A percentile compares a stretch with the other conserved stretches of the same genome.
These are phyloP conservation scores for Fusarium heterosporum DNA, from an alignment of 2,329 filamentous ascomycete species.

Conservation along the genomic window DNA sequence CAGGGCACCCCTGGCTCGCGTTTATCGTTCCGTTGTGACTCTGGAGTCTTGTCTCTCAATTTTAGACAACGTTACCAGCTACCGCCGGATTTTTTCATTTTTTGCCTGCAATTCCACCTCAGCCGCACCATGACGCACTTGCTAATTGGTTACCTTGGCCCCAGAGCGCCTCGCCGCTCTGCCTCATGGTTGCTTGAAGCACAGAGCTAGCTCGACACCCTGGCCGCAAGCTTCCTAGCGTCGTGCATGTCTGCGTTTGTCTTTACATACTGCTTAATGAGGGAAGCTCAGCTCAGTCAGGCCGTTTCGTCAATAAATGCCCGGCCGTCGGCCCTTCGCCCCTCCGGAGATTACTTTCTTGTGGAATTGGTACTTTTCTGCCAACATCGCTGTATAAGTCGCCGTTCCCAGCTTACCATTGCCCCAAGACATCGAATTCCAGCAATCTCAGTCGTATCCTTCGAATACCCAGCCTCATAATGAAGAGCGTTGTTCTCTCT, in stretches of 20 bases:
- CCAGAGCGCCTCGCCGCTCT: slow-evolving; percentile 24
- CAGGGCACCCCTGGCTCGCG: slow-evolving; percentile 21
- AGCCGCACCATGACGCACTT: slow-evolving; percentile 39
- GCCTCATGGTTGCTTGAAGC: slow-evolving; percentile 39
- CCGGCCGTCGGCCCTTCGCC: slow-evolving; percentile 13
- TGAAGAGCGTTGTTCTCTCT: slow-evolving; percentile 43
- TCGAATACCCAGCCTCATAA: slow-evolving; percentile 27
- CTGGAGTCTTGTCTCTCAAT: slow-evolving; percentile 1
- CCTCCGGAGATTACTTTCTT: slow-evolving; percentile 9
- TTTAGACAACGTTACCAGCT: slow-evolving; percentile 16
- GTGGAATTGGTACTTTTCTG: slow-evolving; percentile 14
- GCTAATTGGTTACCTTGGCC: slow-evolving; percentile 31
- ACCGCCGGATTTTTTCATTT: slow-evolving; percentile 16
- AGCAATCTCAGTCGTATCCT: background rate
- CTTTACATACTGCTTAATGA: slow-evolving; percentile 25
- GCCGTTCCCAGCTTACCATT: slow-evolving; percentile 7
- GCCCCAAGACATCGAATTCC: slow-evolving; percentile 7
- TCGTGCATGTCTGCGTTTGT: slow-evolving; percentile 14
- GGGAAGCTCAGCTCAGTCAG: slow-evolving; percentile 12
- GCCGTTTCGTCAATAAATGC: slow-evolving; percentile 35
- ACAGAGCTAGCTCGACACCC: slow-evolving; percentile 21
- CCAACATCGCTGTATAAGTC: slow-evolving; percentile 21
- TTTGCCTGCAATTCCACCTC: slow-evolving; percentile 34
- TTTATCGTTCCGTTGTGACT: slow-evolving; percentile 15
- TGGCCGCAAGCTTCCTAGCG: slow-evolving; percentile 41